These are phyloP conservation scores for Candida dajiaensis DNA, from an alignment of 805 yeast genomes.

Conservation along the genomic window DNA sequence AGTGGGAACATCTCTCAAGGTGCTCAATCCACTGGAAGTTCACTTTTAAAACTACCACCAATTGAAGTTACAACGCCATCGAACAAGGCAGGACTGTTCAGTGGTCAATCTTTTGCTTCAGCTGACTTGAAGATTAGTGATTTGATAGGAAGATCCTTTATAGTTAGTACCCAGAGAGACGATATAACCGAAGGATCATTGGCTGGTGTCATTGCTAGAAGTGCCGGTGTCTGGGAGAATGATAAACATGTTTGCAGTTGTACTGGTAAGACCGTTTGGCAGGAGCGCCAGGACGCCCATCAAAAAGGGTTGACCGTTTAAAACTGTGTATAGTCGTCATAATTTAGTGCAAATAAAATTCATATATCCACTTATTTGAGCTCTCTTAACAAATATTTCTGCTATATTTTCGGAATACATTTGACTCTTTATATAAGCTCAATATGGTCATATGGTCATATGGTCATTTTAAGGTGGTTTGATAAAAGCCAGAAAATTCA, in stretches of 20 bases:
- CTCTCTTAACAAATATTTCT: no score
- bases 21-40: slow-evolving; percentile 56
- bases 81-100: slow-evolving; percentile 28
- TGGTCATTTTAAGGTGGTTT: no score
- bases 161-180: slow-evolving; percentile 24
- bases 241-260: slow-evolving; percentile 90
- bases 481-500: neutral
- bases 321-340: neutral
- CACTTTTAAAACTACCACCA: slow-evolving; percentile 30
- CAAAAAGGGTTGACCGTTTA: slow-evolving; percentile 38
- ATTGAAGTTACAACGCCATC: slow-evolving; percentile 30
- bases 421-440: no score
- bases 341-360: no score
- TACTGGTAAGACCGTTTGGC: slow-evolving; percentile 94
- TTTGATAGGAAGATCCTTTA: slow-evolving; percentile 61
- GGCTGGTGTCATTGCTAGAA: slow-evolving; percentile 88
- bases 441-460: no score
- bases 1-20: slow-evolving; percentile 77
- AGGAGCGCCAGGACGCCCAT: slow-evolving; percentile 78
- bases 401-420: no score
- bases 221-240: slow-evolving; percentile 97
- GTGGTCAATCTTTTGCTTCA: slow-evolving; percentile 42
- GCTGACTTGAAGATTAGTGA: slow-evolving; percentile 45
- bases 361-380: no score
- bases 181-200: slow-evolving; percentile 31